Evolutionary conservation across 371 early-diverging fungal genomes (phyloP).

Genomic region (Mucor mucedo): DNA sequence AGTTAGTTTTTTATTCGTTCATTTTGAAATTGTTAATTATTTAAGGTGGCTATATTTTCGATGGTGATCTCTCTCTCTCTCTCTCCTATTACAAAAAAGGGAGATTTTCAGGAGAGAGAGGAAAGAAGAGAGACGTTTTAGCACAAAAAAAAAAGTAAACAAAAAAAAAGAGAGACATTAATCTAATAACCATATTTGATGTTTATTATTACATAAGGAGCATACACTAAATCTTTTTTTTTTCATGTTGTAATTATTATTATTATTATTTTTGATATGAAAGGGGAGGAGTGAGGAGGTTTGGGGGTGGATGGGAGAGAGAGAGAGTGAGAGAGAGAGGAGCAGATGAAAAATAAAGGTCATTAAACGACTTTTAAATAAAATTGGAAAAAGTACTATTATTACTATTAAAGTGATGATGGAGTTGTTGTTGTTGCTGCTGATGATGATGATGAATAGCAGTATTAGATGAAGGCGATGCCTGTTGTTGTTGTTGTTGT

Average conservation of each 20-base stretch:
- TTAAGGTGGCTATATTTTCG: not conserved
- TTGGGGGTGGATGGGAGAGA: not conserved
- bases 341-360: not conserved
- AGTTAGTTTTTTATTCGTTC: slow-evolving; percentile 6
- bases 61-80: too few relatives aligned
- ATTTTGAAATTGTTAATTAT: slow-evolving; percentile 4
- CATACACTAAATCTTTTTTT: not conserved
- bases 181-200: slow-evolving; percentile 10
- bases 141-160: slow-evolving; percentile 1
- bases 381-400: slow-evolving; percentile 32
- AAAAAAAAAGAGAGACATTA: slow-evolving; percentile 2
- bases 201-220: slow-evolving; percentile 4
- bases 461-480: not conserved
- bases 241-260: slow-evolving; percentile 1
- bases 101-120: not conserved
- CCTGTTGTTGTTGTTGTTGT: not conserved
- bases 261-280: slow-evolving; percentile 1
- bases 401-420: slow-evolving; percentile 15
- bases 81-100: too few relatives aligned
- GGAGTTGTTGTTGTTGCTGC: not conserved
- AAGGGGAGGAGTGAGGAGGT: not conserved
- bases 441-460: slow-evolving; percentile 1
- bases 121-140: not conserved
- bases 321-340: slow-evolving; percentile 10
- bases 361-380: slow-evolving; percentile 19